Evolutionary conservation across 1,284 basidiomycete species (phyloP), one percentile per base, ranked within the genome.

Genomic region (Agaricales sp.): DNA sequence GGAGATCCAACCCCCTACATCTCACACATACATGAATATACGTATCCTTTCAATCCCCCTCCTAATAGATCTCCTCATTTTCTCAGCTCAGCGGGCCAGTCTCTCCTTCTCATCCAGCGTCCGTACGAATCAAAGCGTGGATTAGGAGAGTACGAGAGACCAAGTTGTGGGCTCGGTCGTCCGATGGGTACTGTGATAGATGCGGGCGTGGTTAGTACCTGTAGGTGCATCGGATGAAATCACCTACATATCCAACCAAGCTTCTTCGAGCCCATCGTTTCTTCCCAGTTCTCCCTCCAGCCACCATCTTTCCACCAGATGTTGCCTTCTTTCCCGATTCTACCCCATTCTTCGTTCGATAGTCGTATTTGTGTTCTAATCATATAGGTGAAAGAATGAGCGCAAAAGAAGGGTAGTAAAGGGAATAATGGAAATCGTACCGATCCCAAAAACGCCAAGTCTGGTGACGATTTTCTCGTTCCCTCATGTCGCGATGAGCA

Each of bases 291-390:
- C 21, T 56, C 59, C 1, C 65, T 54, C 30, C 30, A 35, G 21
- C 51, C 47, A 52, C 67, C 69, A 13, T 73, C 82, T n/a, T 80
- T 60, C 77, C 78, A 85, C 81, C 81, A 86, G 3, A 80, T 57
- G 53, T 86, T 79, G 0, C 77, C 82, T 54, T 84, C 80, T 14
- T 58, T 67, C 2, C 67, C 68, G 1, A 77, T 67, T 12, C 63
- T 57, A 0, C 83, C 82, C 80, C 81, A 86, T 50, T 80, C 73
- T 1, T 54, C 51, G 52, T 82, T 72, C 80, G 81, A 84, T 25
- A 66, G 57, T 43, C 55, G 54, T 13, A 65, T 68, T 16, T 50
- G 56, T 41, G 62, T 55, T 54, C 65, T 67, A 18, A n/a, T 59
- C 63, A 21, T 70, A 74, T n/a, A n/a, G n/a, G n/a, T n/a, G n/a